A percentile compares a stretch with the other conserved stretches of the same genome.
These are phyloP conservation scores for Hanseniaspora valbyensis DNA, from an alignment of 805 yeast species.

Conservation along the genomic window DNA sequence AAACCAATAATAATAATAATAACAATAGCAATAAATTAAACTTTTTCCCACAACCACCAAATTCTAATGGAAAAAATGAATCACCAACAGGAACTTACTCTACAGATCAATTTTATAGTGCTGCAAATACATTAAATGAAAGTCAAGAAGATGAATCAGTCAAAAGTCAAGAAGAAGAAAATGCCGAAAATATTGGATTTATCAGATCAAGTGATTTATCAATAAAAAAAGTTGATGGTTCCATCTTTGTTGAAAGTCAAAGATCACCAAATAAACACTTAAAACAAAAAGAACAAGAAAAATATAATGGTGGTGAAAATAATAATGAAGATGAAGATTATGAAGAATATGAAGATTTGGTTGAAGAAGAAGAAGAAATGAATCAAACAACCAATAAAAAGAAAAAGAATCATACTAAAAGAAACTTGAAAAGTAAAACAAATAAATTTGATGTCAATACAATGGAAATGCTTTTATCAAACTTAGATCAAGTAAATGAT, in stretches of 20 bases:
- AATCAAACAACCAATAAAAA: neutral
- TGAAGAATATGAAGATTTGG: slow-evolving; percentile 11
- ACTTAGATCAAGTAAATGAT: slow-evolving; percentile 30
- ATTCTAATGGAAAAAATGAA: slow-evolving; percentile 14
- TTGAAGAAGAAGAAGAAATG: neutral
- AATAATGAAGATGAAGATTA: slow-evolving; percentile 1
- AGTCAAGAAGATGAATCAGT: neutral
- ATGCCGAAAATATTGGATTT: neutral
- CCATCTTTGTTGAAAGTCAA: neutral
- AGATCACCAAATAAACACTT: neutral
- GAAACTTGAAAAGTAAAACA: slow-evolving; percentile 37
- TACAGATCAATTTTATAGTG: slow-evolving; percentile 41
- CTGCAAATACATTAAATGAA: slow-evolving; percentile 27
- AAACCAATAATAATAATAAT: neutral
- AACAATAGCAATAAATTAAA: neutral
- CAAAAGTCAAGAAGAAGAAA: neutral
- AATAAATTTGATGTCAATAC: slow-evolving; percentile 8
- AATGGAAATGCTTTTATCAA: neutral
- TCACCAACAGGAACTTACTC: slow-evolving; percentile 20
- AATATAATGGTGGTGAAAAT: neutral
- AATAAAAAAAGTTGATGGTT: neutral
- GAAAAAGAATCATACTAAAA: neutral
- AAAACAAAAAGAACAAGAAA: neutral
- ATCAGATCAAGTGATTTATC: neutral
- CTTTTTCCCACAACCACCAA: neutral